Conservation (phyloP, 2,329 filamentous ascomycete genomes). For the Fusarium sp. region DNA sequence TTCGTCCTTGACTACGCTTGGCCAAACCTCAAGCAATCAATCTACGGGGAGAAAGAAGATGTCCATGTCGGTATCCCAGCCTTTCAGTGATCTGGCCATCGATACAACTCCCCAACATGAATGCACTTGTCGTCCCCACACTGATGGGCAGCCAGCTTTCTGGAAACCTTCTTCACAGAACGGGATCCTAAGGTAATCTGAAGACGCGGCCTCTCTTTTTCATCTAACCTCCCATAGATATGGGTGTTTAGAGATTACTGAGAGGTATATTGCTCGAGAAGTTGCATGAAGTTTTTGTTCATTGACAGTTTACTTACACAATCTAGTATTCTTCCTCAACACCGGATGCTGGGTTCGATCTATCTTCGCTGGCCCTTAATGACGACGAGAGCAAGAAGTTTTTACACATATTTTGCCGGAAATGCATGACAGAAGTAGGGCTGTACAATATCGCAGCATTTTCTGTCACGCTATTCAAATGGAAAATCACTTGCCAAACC, state of each 20-base stretch:
- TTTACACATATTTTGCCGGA: slow-evolving; percentile 56
- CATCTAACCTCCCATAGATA: slow-evolving; percentile 58
- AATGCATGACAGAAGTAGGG: slow-evolving; percentile 59
- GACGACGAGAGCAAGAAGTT: slow-evolving; percentile 40
- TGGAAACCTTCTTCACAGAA: slow-evolving; percentile 52
- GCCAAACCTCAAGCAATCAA: neutral
- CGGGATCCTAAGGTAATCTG: slow-evolving; percentile 52
- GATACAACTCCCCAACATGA: slow-evolving; percentile 75
- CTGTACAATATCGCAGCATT: slow-evolving; percentile 55
- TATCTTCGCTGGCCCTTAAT: slow-evolving; percentile 43
- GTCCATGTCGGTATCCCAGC: slow-evolving; percentile 59
- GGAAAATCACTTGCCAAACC: slow-evolving; percentile 59
- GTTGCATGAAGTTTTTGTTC: slow-evolving; percentile 3
- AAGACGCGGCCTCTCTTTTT: slow-evolving; percentile 52
- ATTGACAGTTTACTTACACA: slow-evolving; percentile 37
- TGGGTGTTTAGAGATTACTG: slow-evolving; percentile 59
- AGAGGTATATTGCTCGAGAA: slow-evolving; percentile 54
- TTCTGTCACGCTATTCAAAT: slow-evolving; percentile 66
- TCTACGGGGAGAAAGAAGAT: slow-evolving; percentile 67
- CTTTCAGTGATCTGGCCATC: slow-evolving; percentile 66
- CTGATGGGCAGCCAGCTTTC: slow-evolving; percentile 33
- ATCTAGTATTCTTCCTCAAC: slow-evolving; percentile 52
- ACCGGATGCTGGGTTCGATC: slow-evolving; percentile 44
- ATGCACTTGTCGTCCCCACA: slow-evolving; percentile 45
- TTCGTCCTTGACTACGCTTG: slow-evolving; percentile 8